Percentiles rank a stretch among this genome's conserved stretches.
Evolutionary conservation across 208 protist genomes (phyloP).

Genomic region (Acanthamoeba sp.): DNA sequence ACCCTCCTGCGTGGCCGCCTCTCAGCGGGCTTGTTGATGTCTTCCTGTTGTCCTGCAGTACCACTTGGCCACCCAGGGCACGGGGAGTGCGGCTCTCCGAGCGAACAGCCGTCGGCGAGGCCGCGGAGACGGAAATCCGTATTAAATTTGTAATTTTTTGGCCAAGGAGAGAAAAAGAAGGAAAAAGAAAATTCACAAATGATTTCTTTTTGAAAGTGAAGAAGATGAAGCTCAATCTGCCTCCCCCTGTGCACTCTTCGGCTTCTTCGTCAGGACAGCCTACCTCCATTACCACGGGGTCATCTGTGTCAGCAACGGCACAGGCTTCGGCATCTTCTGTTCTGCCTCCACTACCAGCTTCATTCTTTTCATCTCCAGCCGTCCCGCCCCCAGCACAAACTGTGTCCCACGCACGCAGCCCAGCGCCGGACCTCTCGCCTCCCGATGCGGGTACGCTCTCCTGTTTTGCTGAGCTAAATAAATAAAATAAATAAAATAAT

Average conservation of each 20-base stretch:
- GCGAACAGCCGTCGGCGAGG: no score
- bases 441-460: no score
- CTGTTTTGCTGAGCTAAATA: no score
- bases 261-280: background rate
- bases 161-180: no score
- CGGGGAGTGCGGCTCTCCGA: no score
- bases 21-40: background rate
- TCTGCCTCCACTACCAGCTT: background rate
- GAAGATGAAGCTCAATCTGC: conserved; percentile 23
- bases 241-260: background rate
- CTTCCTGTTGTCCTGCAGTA: conserved; percentile 19
- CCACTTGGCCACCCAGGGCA: conserved; percentile 6
- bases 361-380: background rate
- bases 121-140: background rate
- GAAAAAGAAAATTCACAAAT: background rate
- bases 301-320: background rate
- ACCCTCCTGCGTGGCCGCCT: no score
- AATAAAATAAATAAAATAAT: no score
- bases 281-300: background rate
- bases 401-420: background rate
- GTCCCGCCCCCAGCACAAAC: background rate
- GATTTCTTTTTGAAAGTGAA: background rate
- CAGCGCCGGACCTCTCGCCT: background rate
- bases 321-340: background rate
- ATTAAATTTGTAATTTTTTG: background rate